Evolutionary conservation across 2,329 filamentous ascomycete species (phyloP), one percentile per base, ranked within the genome.

Genomic region (Colletotrichum somersetense): DNA sequence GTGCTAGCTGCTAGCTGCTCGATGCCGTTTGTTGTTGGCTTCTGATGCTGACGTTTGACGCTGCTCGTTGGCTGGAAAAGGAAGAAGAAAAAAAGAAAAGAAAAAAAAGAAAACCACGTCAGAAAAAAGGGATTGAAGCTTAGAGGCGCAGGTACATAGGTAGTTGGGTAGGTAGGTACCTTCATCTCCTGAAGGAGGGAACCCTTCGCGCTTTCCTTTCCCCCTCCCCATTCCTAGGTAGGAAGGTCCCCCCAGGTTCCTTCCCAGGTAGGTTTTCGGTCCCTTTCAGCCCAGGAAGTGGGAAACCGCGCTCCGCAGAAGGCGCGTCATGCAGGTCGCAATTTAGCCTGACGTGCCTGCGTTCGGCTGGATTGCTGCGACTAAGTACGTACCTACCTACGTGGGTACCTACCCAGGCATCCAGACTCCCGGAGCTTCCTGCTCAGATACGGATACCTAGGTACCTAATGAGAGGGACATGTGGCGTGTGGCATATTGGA

Each of bases 241-340:
- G 26, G 26, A 2, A 26, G 30, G 18, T 46, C n/a, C 35, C 35
- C 14, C 61, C 46, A 40, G 44, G 18, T 44, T 48, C 23, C 46
- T 42, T 10, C 30, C 46, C 46, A 61, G 30, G 5, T 14, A 18
- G 7, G 18, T n/a, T n/a, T n/a, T n/a, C n/a, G n/a, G n/a, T 20
- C 42, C 42, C 42, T 44, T 44, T 11, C 38, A 46, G 58, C 38
- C 40, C 14, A 62, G 26, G 58, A 50, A 16, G 48, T 38, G 50
- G 62, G 48, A 64, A 55, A 10, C 42, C 50, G 62, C 50, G 48
- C 42, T 64, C 38, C 23, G 48, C 26, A 26, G 46, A 23, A 30
- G 38, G 62, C 50, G 50, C 50, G 62, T 64, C 62, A 64, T 64
- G 62, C 62, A 64, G 20, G 62, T 46, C 38, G 38, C 20, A 64